Evolutionary conservation across 1,284 basidiomycete species (phyloP).

Genomic region (Agroathelia rolfsii): DNA sequence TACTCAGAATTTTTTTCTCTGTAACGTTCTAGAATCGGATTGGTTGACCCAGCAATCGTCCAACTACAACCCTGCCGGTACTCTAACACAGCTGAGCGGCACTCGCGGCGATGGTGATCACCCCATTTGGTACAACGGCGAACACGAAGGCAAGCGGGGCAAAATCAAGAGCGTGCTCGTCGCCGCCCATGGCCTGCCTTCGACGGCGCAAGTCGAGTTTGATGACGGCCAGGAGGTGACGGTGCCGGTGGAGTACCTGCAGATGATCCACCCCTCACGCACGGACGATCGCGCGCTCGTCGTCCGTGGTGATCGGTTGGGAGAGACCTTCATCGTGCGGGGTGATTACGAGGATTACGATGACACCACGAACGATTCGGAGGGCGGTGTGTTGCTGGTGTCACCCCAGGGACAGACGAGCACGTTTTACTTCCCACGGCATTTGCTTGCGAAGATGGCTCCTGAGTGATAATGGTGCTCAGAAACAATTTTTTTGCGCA

Average conservation of each 20-base stretch:
- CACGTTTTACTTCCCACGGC: slow-evolving; percentile 1
- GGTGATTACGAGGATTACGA: slow-evolving; percentile 7
- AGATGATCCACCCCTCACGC: slow-evolving; percentile 18
- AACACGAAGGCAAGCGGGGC: slow-evolving; percentile 41
- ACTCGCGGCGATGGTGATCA: slow-evolving; percentile 26
- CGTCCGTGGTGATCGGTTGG: slow-evolving; percentile 17
- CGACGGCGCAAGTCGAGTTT: slow-evolving; percentile 22
- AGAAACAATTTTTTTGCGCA: too few relatives aligned
- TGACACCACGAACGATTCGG: slow-evolving; percentile 2
- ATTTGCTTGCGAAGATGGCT: too few relatives aligned
- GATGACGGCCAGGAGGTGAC: slow-evolving; percentile 15
- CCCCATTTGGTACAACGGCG: slow-evolving; percentile 39
- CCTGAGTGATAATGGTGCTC: too few relatives aligned
- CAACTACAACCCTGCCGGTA: slow-evolving; percentile 17
- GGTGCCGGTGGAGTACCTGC: slow-evolving; percentile 21
- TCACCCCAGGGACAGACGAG: slow-evolving; percentile 1
- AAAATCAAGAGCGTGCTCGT: slow-evolving; percentile 28
- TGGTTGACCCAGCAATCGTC: slow-evolving; percentile 31
- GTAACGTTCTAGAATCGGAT: slow-evolving; percentile 29
- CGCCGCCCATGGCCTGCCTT: slow-evolving; percentile 21
- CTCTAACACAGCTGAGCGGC: slow-evolving; percentile 37
- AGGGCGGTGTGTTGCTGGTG: slow-evolving; percentile 3
- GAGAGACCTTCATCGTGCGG: slow-evolving; percentile 13
- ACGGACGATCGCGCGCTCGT: slow-evolving; percentile 17
- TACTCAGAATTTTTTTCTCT: slow-evolving; percentile 6